A percentile compares a stretch with the other conserved stretches of the same genome.
These are phyloP conservation scores for Sabuloglossum arenarium DNA, from an alignment of 495 filamentous ascomycete genomes.

Conservation along the genomic window DNA sequence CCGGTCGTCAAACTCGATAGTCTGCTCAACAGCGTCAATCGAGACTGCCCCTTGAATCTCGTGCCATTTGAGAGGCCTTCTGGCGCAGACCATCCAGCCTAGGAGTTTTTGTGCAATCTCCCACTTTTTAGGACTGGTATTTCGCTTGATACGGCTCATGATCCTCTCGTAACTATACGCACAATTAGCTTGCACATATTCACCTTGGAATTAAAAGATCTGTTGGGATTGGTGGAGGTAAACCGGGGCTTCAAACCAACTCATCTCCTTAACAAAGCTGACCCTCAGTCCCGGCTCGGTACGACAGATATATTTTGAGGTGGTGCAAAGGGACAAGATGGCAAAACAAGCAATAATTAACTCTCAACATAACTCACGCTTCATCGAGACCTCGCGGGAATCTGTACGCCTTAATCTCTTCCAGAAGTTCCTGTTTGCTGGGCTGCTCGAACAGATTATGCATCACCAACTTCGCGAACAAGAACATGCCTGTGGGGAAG, in stretches of 20 bases:
- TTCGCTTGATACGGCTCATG: background rate
- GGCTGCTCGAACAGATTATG: conserved; percentile 19
- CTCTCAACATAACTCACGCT: conserved; percentile 17
- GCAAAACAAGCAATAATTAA: background rate
- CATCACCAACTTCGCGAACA: conserved; percentile 26
- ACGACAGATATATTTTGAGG: no score
- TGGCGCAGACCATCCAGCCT: conserved; percentile 23
- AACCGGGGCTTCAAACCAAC: background rate
- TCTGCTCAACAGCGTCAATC: conserved; percentile 10
- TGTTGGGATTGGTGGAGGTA: background rate
- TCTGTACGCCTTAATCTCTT: conserved; percentile 14
- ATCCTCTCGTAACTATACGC: background rate
- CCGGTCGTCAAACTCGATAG: conserved; percentile 12
- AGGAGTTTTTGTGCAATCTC: conserved; percentile 17
- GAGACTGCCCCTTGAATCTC: conserved; percentile 26
- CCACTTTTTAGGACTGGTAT: conserved; percentile 10
- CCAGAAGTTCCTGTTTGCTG: conserved; percentile 11
- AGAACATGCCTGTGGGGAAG: conserved; percentile 25
- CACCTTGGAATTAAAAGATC: no score
- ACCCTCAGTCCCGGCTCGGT: no score
- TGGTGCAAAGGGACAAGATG: no score
- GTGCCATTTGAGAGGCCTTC: conserved; percentile 23
- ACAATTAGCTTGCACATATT: background rate
- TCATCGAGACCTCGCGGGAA: conserved; percentile 19
- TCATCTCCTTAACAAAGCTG: no score